Evolutionary conservation across 2,329 filamentous ascomycete genomes (phyloP), one percentile per base, ranked within the genome.

Genomic region (Clonostachys rosea): DNA sequence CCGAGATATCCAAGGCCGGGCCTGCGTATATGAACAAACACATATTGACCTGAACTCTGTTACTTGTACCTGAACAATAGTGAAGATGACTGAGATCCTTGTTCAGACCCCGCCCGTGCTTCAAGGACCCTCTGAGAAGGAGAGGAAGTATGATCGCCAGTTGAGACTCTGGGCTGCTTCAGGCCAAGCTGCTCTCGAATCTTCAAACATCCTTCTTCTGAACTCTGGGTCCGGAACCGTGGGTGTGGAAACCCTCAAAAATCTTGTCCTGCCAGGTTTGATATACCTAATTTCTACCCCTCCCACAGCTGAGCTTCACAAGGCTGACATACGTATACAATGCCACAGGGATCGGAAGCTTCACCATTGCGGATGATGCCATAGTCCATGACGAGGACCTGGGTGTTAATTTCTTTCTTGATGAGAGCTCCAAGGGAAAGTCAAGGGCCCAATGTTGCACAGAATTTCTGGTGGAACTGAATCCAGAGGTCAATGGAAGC

Each of bases 331-430:
- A 30, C 24, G 24, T 30, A 30, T 30, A 30, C 24, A 30, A 30
- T 30, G 9, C 8, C 24, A 30, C 42, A 85, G 86, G 91, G 5
- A 87, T 97, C 57, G 95, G 94, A 9, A 81, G 83, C 24, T 99
- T 96, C 64, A 95, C 89, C 1, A 95, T 99, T 51, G 86, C 87
- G 45, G 94, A 99, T 59, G 83, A 87, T 7, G 80, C 83, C 2
- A 65, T 78, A 3, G 91, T 99, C n/a, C 75, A 73, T 2, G 86
- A 95, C 55, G 76, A 83, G 40, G 94, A 99, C 59, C 73, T 99
- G 39, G 94, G 95, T 5, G 86, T 96, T 52, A 99, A 99, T 69
- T 99, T 99, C 76, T 99, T 99, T 60, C 75, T 99, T 1, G 89
- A 96, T 51, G 83, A 94, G 56, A 73, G 76, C 43, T 86, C 83